Conservation (phyloP, 768 basidiomycete genomes). For the Phanerochaete carnosa region DNA sequence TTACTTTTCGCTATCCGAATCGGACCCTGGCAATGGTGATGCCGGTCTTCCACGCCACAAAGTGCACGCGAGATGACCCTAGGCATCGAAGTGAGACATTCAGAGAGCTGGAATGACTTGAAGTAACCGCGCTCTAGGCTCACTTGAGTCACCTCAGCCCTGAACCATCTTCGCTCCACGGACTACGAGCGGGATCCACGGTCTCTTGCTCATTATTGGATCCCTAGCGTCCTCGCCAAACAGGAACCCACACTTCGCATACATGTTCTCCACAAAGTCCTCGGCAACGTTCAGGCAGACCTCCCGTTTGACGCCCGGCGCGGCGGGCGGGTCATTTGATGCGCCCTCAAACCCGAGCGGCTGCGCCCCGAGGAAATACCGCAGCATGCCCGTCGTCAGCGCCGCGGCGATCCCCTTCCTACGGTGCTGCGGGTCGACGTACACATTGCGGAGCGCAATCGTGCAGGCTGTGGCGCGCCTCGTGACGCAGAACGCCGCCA, state of each 20-base stretch:
- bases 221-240: not conserved
- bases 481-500: conserved; percentile 10
- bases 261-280: conserved; percentile 4
- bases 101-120: too few species aligned
- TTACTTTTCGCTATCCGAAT: too few species aligned
- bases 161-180: not conserved
- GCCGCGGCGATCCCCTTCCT: conserved; percentile 16
- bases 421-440: conserved; percentile 10
- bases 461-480: conserved; percentile 14
- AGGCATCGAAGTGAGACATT: too few species aligned
- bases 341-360: conserved; percentile 5
- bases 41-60: too few species aligned
- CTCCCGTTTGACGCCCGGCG: conserved; percentile 9
- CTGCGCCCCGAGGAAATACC: conserved; percentile 16
- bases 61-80: too few species aligned
- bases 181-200: not conserved
- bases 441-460: conserved; percentile 16
- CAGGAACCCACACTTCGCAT: conserved; percentile 7
- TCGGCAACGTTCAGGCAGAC: conserved; percentile 9
- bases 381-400: conserved; percentile 12
- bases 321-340: not conserved
- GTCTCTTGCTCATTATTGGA: not conserved
- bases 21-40: too few species aligned
- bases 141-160: not conserved
- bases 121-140: too few species aligned